Conservation (phyloP, 2,329 filamentous ascomycete genomes). For the Fusarium newnesense region DNA sequence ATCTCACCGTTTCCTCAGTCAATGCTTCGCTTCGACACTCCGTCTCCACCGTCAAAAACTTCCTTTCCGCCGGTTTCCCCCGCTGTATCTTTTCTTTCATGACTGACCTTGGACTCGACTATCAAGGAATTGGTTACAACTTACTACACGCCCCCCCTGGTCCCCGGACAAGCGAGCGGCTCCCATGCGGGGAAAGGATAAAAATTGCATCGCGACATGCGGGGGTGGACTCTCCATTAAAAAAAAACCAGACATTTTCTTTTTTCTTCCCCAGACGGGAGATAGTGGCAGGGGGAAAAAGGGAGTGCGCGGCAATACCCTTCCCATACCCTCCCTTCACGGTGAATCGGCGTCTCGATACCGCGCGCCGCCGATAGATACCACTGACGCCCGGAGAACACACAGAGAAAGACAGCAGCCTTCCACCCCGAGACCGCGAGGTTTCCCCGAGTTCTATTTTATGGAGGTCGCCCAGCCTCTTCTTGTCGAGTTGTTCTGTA, state of each 20-base stretch:
- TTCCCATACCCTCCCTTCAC: slow-evolving; percentile 9
- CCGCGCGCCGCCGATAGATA: slow-evolving; percentile 27
- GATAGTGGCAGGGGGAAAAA: not conserved
- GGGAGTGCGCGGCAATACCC: slow-evolving; percentile 4
- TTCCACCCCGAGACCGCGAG: slow-evolving; percentile 28
- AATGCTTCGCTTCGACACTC: slow-evolving; percentile 10
- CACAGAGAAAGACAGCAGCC: not conserved
- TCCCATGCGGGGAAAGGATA: slow-evolving; percentile 38
- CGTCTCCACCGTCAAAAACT: slow-evolving; percentile 28
- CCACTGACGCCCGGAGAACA: slow-evolving; percentile 2
- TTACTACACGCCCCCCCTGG: slow-evolving; percentile 26
- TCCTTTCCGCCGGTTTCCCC: slow-evolving; percentile 32
- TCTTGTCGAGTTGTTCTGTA: not conserved
- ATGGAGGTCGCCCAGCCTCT: not conserved
- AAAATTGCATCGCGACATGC: slow-evolving; percentile 32
- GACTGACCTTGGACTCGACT: not conserved
- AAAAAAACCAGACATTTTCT: slow-evolving; percentile 2
- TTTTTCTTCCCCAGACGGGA: slow-evolving; percentile 27
- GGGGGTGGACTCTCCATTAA: slow-evolving; percentile 34
- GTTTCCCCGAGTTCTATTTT: slow-evolving; percentile 26
- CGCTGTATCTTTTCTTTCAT: slow-evolving; percentile 5
- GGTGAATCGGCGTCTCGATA: slow-evolving; percentile 30
- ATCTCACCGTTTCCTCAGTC: not conserved
- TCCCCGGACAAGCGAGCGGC: slow-evolving; percentile 35
- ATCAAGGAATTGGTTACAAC: not conserved